Base-by-base conservation (phyloP, 1,284 basidiomycete species). In the Leccinum subspadiceum region DNA sequence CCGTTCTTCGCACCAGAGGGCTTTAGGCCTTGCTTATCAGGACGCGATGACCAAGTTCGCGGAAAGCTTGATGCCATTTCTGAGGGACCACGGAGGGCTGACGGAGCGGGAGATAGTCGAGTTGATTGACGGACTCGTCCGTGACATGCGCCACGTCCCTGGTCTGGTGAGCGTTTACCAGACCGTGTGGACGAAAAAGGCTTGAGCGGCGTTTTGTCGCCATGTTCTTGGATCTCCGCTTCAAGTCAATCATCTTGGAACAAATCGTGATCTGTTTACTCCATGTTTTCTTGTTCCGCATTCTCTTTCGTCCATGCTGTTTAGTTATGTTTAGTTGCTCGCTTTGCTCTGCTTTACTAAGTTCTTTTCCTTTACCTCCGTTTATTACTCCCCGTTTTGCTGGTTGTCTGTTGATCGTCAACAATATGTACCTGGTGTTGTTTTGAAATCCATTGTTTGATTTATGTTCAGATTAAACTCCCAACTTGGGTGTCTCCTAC, bases 81-180 rank as follows among this genome's bases (percentile, higher is more conserved):
- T 86, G 51, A 62, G 67, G 51, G 66, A 67, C 49, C 68, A 77
- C 13, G 73, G 76, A 7, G 79, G 76, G 2, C 60, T 74, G 49
- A 62, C 69, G 13, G 72, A 73, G 37, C 67, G 62, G 13, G 73
- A 78, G 24, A 74, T 81, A 39, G 72, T 69, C 31, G 67, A 68
- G 4, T 64, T 83, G 49, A 69, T 81, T n/a, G 65, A 63, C 3
- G 77, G 68, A n/a, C 80, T 73, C 60, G 59, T 76, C 37, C 64
- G 72, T 22, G 83, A 84, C 60, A 64, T 84, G 62, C 66, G 72
- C 55, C 66, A 55, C n/a, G 74, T 78, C 4, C 67, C 60, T 4
- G 82, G 81, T 1, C 67, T 84, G 64, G 76, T 78, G 1, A 72
- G 72, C 33, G 69, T 74, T 6, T 79, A 79, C 64, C 71, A 77